phyloP scores from a whole-genome alignment of 192 early-diverging fungal genomes.

The Helicostylum pulchrum region DNA sequence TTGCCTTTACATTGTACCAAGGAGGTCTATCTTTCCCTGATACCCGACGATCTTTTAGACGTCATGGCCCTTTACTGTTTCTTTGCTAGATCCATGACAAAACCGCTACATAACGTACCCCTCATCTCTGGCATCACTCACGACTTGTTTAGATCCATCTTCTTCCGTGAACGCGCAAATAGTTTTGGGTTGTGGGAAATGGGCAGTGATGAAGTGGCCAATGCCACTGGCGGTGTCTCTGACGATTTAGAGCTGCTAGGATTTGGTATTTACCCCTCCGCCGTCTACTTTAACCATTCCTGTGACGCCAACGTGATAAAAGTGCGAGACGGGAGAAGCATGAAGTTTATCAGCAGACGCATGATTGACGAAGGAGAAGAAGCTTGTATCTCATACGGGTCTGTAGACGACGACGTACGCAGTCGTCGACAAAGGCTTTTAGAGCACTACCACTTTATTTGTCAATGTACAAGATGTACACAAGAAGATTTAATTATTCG shows the following conservation, averaged over 20 bases:
- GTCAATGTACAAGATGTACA: slow-evolving; percentile 52
- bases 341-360: slow-evolving; percentile 46
- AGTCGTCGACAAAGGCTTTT: slow-evolving; percentile 44
- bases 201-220: slow-evolving; percentile 19
- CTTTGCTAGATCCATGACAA: slow-evolving; percentile 9
- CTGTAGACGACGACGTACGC: slow-evolving; percentile 35
- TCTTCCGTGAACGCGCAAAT: slow-evolving; percentile 64
- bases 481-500: slow-evolving; percentile 34
- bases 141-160: slow-evolving; percentile 46
- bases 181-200: slow-evolving; percentile 68
- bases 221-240: neutral
- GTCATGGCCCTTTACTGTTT: slow-evolving; percentile 15
- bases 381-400: slow-evolving; percentile 63
- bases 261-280: slow-evolving; percentile 58
- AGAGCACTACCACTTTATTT: slow-evolving; percentile 62
- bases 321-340: slow-evolving; percentile 37
- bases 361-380: slow-evolving; percentile 52
- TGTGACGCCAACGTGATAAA: slow-evolving; percentile 59
- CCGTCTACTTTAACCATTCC: slow-evolving; percentile 68
- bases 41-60: slow-evolving; percentile 13
- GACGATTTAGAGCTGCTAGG: slow-evolving; percentile 52
- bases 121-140: slow-evolving; percentile 21
- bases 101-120: neutral
- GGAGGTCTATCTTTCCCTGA: neutral
- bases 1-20: neutral